A percentile compares a stretch with the other conserved stretches of the same genome.
These are phyloP conservation scores for Sporobolomyces roseus DNA, from an alignment of 768 basidiomycete species.

Conservation along the genomic window DNA sequence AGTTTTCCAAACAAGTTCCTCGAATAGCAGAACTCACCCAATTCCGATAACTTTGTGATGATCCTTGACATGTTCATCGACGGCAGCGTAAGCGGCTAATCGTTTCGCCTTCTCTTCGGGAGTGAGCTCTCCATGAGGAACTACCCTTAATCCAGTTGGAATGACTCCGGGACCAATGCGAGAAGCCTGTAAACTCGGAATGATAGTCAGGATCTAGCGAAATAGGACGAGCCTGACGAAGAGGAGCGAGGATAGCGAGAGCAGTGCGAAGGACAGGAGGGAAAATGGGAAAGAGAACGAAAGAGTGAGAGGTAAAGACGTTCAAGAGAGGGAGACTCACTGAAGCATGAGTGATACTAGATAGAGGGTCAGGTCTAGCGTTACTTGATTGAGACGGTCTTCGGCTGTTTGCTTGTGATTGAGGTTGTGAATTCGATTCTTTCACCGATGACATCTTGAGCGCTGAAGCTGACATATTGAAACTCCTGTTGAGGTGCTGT, in stretches of 20 bases:
- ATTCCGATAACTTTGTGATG: slow-evolving; percentile 63
- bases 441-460: slow-evolving; percentile 3
- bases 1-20: no score
- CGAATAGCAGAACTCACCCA: slow-evolving; percentile 44
- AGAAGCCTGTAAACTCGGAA: slow-evolving; percentile 13
- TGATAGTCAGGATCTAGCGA: neutral
- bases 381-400: slow-evolving; percentile 18
- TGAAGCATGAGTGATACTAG: slow-evolving; percentile 31
- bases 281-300: neutral
- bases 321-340: slow-evolving; percentile 1
- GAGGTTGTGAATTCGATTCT: neutral
- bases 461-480: slow-evolving; percentile 10
- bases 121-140: slow-evolving; percentile 22
- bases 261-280: neutral
- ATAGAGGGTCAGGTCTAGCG: slow-evolving; percentile 31
- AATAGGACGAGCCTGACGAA: no score
- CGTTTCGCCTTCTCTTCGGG: slow-evolving; percentile 71
- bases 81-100: slow-evolving; percentile 88
- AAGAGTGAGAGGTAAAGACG: neutral
- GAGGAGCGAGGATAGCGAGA: no score
- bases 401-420: slow-evolving; percentile 14
- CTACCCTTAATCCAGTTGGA: slow-evolving; percentile 23
- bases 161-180: slow-evolving; percentile 34
- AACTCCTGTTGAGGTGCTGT: no score
- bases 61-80: slow-evolving; percentile 77